Conservation (phyloP, 768 basidiomycete genomes). For the Tylopilus plumbeoviolaceoides region DNA sequence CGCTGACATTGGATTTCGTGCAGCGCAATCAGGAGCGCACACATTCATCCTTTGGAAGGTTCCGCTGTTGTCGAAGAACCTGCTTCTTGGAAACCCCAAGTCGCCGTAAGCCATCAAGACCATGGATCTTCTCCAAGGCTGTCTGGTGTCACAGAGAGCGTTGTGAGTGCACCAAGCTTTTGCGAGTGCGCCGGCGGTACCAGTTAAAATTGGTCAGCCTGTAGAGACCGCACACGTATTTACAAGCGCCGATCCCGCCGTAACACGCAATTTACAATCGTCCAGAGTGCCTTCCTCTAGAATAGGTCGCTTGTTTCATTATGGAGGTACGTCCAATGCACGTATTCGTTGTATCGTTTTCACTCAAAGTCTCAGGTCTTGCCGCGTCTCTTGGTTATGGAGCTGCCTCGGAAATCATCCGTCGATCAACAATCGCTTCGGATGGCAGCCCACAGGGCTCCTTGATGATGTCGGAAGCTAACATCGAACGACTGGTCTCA, state of each 20-base stretch:
- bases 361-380: slow-evolving; percentile 56
- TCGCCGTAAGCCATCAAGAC: background rate
- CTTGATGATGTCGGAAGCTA: slow-evolving; percentile 86
- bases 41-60: background rate
- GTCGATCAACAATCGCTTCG: slow-evolving; percentile 51
- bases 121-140: background rate
- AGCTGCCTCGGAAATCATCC: slow-evolving; percentile 81
- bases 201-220: slow-evolving; percentile 7
- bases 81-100: background rate
- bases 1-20: slow-evolving; percentile 59
- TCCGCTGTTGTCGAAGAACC: background rate
- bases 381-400: slow-evolving; percentile 88
- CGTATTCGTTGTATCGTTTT: background rate
- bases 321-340: slow-evolving; percentile 61
- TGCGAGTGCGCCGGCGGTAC: background rate
- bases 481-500: slow-evolving; percentile 82
- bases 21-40: slow-evolving; percentile 54
- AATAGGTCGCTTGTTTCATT: slow-evolving; percentile 88
- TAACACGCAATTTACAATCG: slow-evolving; percentile 53
- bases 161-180: slow-evolving; percentile 2
- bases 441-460: slow-evolving; percentile 37
- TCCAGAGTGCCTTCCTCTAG: slow-evolving; percentile 90
- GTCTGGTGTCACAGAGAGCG: background rate
- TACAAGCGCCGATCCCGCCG: background rate
- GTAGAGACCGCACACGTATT: background rate